A percentile compares a stretch with the other conserved stretches of the same genome.
phyloP scores from a whole-genome alignment of 371 early-diverging fungal genomes.

The Mortierella sp. region DNA sequence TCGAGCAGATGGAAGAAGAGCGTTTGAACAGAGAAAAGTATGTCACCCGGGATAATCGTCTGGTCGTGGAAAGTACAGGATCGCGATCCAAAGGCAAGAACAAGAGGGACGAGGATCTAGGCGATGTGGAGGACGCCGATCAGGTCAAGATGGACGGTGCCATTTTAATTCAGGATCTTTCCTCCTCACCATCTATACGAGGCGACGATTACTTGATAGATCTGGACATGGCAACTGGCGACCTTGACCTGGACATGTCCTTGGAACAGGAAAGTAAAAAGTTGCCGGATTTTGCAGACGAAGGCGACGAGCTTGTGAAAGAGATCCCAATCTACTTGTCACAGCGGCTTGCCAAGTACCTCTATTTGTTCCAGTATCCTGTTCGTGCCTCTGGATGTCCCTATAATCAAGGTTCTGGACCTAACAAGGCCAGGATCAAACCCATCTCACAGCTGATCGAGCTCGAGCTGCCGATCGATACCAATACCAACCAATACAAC shows the following conservation, averaged over 20 bases:
- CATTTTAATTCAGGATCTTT: constrained; percentile 17
- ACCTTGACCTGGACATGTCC: constrained; percentile 3
- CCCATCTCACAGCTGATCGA: constrained; percentile 83
- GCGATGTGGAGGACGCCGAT: constrained; percentile 1
- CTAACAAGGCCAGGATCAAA: constrained; percentile 82
- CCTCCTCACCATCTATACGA: constrained; percentile 5
- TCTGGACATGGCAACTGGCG: constrained; percentile 1
- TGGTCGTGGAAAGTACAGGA: constrained; percentile 6
- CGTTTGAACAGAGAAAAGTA: constrained; percentile 18
- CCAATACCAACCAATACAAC: constrained; percentile 74
- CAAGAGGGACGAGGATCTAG: constrained; percentile 5
- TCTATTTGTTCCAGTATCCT: constrained; percentile 89
- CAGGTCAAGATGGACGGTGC: constrained; percentile 13
- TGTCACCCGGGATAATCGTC: constrained; percentile 4
- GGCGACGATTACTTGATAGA: constrained; percentile 10
- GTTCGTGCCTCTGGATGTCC: constrained; percentile 65
- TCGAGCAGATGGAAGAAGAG: constrained; percentile 46
- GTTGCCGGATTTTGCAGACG: constrained; percentile 52
- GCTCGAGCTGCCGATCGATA: constrained; percentile 87
- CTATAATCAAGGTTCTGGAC: constrained; percentile 59
- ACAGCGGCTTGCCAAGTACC: constrained; percentile 69
- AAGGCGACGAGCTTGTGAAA: constrained; percentile 75
- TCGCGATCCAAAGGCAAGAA: constrained; percentile 21
- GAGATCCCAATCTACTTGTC: constrained; percentile 85
- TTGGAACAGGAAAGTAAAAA: constrained; percentile 19